Evolutionary conservation across 768 basidiomycete genomes (phyloP), one percentile per base, ranked within the genome.

Genomic region (Termitomyces bulborhizus): DNA sequence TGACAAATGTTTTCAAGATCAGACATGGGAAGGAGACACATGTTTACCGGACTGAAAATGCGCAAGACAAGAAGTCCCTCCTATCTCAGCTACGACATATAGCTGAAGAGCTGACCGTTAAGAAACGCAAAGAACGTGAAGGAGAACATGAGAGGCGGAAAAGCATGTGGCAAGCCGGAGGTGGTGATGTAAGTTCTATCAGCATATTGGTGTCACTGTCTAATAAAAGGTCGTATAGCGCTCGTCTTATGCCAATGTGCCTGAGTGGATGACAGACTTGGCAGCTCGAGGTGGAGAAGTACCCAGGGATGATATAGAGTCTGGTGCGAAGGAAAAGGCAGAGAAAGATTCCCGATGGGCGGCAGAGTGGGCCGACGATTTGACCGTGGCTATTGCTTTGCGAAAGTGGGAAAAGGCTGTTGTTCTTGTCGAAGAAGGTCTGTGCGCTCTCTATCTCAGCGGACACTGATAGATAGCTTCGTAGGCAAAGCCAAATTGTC

Each of bases 1-100:
- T 98, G 78, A 92, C 87, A n/a, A 97, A 98, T 62, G 95, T 98
- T 3, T 90, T 98, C 78, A 98, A 98, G 75, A 84, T 99, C 59
- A 80, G 89, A 57, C 85, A 94, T 57, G 87, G 90, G 4, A 97
- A 96, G 69, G 96, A 98, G 69, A 90, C 90, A 0, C 87, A 94
- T 65, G 93, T 99, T 6, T 98, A 93, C 69, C 84, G 95, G 36
- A 91, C 91, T 2, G 91, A 95, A 55, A 78, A 77, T 7, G 65
- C 84, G 0, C 74, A 85, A 26, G 93, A 98, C 65, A 99, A 99
- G 76, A 94, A 90, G 70, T 75, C 78, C 8, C 77, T 98, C 0
- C 77, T 99, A 13, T 69, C 84, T 0, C 86, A 93, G 58, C 93
- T 98, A 73, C 84, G 95, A 32, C 89, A 91, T 63, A 89, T 95